Conservation (phyloP, 1,284 basidiomycete genomes). For the Inonotus obliquus region DNA sequence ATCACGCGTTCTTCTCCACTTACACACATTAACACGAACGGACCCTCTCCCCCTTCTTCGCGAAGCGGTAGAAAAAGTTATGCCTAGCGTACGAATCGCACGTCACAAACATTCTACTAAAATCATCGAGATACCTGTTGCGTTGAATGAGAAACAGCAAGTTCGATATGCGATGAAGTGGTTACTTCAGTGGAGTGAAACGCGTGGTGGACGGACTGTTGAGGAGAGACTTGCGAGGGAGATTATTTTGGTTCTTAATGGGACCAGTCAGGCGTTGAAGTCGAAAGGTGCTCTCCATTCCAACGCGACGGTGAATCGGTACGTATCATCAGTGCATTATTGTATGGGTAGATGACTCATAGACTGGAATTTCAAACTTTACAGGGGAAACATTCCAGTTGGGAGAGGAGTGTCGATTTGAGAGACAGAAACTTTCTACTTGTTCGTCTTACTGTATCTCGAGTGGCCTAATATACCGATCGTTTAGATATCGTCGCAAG, state of each 20-base stretch:
- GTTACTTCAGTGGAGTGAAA: conserved; percentile 58
- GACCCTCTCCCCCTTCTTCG: conserved; percentile 76
- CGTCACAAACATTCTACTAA: conserved; percentile 57
- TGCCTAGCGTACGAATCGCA: conserved; percentile 58
- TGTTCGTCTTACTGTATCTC: background rate
- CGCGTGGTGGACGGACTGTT: conserved; percentile 44
- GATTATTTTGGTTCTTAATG: conserved; percentile 63
- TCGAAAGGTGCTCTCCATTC: conserved; percentile 63
- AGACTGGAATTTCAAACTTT: background rate
- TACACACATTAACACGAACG: conserved; percentile 70
- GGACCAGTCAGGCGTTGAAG: conserved; percentile 48
- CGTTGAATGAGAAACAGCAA: conserved; percentile 76
- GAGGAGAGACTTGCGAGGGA: conserved; percentile 73
- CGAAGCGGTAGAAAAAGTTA: conserved; percentile 56
- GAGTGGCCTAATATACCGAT: background rate
- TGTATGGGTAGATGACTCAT: background rate
- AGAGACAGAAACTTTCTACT: background rate
- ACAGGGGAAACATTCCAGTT: conserved; percentile 9
- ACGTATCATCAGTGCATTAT: conserved; percentile 28
- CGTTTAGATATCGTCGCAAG: background rate
- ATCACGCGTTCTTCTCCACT: conserved; percentile 58
- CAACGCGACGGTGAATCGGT: conserved; percentile 80
- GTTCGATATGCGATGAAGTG: conserved; percentile 60
- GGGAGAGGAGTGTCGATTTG: background rate
- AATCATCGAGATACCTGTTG: conserved; percentile 56